Evolutionary conservation across 192 early-diverging fungal genomes (phyloP), one percentile per base, ranked within the genome.

Genomic region (Mortierella claussenii): DNA sequence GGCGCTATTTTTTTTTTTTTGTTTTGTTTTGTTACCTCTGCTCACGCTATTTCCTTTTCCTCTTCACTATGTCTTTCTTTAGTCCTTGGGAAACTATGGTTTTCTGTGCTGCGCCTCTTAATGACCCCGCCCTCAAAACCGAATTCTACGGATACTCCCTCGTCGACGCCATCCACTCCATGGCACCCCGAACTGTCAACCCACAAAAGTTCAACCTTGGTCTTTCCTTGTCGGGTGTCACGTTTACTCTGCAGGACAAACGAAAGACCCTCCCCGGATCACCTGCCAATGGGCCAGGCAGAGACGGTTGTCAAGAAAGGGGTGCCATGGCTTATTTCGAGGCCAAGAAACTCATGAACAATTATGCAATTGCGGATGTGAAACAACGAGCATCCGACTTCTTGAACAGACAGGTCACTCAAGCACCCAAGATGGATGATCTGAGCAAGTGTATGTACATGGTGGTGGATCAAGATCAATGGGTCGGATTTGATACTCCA

Each of bases 311-410:
- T 24, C 68, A 69, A 37, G 68, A 69, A 23, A 55, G 55, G 45
- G 68, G 68, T 2, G 68, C 68, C 48, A 69, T 69, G 68, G 27
- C 68, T 1, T 69, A 61, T 21, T 69, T 69, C 4, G 68, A 69
- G 26, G 51, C 59, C 24, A 34, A 31, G 31, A 60, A 47, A 20
- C 58, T 69, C 20, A 34, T 44, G 23, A 26, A 44, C 11, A 33
- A 49, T n/a, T n/a, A 46, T 17, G 17, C 0, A 4, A 28, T 28
- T 26, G 4, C 34, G 10, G 37, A 46, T 27, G 36, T n/a, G 4
- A 53, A 53, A 23, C 0, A 44, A 11, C 62, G 42, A 21, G 21
- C 27, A 3, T 0, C 9, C 10, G 65, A 67, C 37, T 2, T 20
- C 27, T 56, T 56, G 45, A 2, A 49, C 5, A 31, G 65, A 9